These are phyloP conservation scores for Schizonepeta tenuifolia DNA, from an alignment of 257 asterid genomes.

Conservation along the genomic window DNA sequence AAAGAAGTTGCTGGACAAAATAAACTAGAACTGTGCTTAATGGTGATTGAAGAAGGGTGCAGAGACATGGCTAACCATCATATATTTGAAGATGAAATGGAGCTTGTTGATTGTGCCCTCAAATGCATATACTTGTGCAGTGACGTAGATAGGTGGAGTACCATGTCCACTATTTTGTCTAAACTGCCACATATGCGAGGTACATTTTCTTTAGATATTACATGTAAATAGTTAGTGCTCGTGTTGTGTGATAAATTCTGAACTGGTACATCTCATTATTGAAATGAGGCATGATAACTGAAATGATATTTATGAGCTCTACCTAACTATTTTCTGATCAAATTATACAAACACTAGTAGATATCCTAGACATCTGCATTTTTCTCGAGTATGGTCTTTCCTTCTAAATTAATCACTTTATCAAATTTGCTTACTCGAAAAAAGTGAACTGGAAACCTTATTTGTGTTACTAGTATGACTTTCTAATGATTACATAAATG, in stretches of 20 bases:
- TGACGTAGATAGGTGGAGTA: constrained; percentile 79
- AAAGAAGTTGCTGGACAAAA: constrained; percentile 76
- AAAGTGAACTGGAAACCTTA: neutral
- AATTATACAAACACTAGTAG: neutral
- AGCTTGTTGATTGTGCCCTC: constrained; percentile 78
- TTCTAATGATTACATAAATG: neutral
- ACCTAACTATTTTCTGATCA: neutral
- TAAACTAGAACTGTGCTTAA: constrained; percentile 72
- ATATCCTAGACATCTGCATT: neutral
- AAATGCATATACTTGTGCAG: constrained; percentile 84
- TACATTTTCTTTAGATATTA: constrained; percentile 39
- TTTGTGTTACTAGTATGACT: neutral
- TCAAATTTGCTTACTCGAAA: neutral
- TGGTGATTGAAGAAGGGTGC: constrained; percentile 80
- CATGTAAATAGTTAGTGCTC: constrained; percentile 22
- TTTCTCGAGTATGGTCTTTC: neutral
- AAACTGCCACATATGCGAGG: constrained; percentile 75
- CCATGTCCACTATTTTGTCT: constrained; percentile 78
- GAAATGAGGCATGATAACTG: constrained; percentile 16
- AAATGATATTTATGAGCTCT: constrained; percentile 6
- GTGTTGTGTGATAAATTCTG: constrained; percentile 16
- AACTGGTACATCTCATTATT: constrained; percentile 17
- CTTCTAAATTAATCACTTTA: neutral
- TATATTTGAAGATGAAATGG: constrained; percentile 69
- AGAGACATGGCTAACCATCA: constrained; percentile 48